Percentiles rank a stretch among this genome's conserved stretches.
phyloP scores from a whole-genome alignment of 2,329 filamentous ascomycete species.

The Hortaea sp. region DNA sequence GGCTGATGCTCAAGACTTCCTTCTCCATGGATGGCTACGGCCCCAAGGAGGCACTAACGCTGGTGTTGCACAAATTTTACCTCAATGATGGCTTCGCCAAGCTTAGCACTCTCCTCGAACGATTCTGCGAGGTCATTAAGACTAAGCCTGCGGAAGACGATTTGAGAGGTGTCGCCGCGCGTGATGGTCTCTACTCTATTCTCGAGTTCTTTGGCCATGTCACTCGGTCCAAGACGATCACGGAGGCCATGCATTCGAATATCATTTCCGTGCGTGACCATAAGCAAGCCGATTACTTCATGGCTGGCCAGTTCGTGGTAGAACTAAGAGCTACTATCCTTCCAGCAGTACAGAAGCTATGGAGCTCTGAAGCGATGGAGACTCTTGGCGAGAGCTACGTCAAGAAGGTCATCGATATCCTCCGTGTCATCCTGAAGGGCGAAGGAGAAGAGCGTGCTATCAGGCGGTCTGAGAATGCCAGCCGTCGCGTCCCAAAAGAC shows the following conservation, averaged over 20 bases:
- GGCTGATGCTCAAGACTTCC: constrained; percentile 16
- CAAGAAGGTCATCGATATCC: constrained; percentile 70
- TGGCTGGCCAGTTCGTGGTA: constrained; percentile 67
- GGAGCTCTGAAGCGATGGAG: constrained; percentile 77
- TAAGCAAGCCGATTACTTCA: constrained; percentile 49
- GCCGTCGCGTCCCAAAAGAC: constrained; percentile 30
- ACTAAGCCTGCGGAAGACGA: constrained; percentile 32
- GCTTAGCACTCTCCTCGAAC: constrained; percentile 45
- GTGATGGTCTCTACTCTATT: constrained; percentile 60
- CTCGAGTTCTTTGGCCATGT: constrained; percentile 71
- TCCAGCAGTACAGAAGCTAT: constrained; percentile 65
- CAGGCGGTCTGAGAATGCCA: constrained; percentile 52
- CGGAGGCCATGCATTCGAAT: constrained; percentile 62
- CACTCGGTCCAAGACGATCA: constrained; percentile 66
- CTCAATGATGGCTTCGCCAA: constrained; percentile 64
- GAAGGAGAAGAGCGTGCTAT: constrained; percentile 62
- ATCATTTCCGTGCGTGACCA: constrained; percentile 36
- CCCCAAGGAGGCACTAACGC: constrained; percentile 41
- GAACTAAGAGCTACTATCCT: constrained; percentile 75
- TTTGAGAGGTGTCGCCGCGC: constrained; percentile 4
- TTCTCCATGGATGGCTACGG: constrained; percentile 16
- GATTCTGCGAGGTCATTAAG: constrained; percentile 18
- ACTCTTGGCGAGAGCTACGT: constrained; percentile 68
- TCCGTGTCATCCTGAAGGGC: constrained; percentile 67
- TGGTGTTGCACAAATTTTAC: constrained; percentile 81